Percentiles rank a stretch among this genome's conserved stretches.
phyloP scores from a whole-genome alignment of 345 rosid species.

The Hevea brasiliensis region DNA sequence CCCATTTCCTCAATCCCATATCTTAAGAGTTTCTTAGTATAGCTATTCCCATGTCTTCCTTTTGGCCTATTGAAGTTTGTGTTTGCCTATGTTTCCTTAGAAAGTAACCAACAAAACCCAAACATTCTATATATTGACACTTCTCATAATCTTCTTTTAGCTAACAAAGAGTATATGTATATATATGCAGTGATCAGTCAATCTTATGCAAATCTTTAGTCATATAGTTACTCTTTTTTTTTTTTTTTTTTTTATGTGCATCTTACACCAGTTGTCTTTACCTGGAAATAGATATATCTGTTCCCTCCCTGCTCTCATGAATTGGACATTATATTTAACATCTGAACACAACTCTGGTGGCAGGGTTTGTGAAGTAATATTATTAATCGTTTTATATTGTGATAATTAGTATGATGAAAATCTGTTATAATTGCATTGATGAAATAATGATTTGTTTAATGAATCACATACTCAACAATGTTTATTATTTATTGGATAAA shows the following conservation, averaged over 20 bases:
- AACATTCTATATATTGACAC: neutral
- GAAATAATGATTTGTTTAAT: too few relatives aligned
- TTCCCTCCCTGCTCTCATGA: neutral
- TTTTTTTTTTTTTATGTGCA: too few relatives aligned
- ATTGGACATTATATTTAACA: neutral
- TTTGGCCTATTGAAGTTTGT: neutral
- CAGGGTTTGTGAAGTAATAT: too few relatives aligned
- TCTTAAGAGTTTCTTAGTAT: constrained; percentile 1
- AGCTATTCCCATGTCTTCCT: neutral
- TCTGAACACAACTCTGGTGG: neutral
- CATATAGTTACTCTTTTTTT: too few relatives aligned
- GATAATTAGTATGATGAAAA: too few relatives aligned
- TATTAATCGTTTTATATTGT: too few relatives aligned
- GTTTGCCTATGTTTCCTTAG: neutral
- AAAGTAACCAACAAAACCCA: neutral
- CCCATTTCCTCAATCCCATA: constrained; percentile 9
- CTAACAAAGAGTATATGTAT: neutral
- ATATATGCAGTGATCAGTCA: neutral
- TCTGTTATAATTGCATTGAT: neutral
- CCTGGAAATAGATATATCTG: neutral
- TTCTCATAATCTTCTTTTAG: neutral
- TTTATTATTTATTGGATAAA: too few relatives aligned
- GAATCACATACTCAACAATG: neutral
- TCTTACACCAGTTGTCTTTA: neutral
- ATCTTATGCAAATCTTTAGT: too few relatives aligned